Conservation (phyloP, 331 rosid genomes). For the Telfairia occidentalis region DNA sequence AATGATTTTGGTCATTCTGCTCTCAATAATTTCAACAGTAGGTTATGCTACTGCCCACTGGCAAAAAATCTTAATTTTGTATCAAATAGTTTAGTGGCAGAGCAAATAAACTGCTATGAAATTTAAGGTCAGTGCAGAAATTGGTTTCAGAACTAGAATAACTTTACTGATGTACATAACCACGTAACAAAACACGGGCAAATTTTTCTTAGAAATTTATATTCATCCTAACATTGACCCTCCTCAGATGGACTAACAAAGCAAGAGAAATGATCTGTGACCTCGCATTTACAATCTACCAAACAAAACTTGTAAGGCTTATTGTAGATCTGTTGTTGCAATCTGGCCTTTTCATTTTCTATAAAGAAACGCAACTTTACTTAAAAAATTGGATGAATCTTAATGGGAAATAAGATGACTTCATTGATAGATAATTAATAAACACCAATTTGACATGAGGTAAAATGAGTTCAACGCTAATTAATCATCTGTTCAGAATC, state of each 20-base stretch:
- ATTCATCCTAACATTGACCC: background rate
- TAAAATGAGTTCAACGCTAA: background rate
- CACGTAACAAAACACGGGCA: background rate
- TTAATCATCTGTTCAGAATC: background rate
- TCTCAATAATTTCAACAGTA: slow-evolving; percentile 24
- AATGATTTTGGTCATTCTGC: slow-evolving; percentile 49
- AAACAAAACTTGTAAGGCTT: background rate
- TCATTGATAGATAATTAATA: background rate
- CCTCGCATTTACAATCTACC: background rate
- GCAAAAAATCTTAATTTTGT: slow-evolving; percentile 40
- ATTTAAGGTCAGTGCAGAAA: background rate
- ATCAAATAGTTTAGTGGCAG: slow-evolving; percentile 19
- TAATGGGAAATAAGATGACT: background rate
- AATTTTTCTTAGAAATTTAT: background rate
- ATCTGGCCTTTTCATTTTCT: background rate
- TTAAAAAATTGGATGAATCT: background rate
- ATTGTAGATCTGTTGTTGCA: background rate
- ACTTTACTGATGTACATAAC: background rate
- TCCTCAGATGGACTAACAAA: background rate
- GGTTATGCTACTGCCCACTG: slow-evolving; percentile 54
- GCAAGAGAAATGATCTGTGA: background rate
- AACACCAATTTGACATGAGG: background rate
- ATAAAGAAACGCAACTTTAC: background rate
- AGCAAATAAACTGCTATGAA: background rate
- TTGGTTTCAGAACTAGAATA: background rate